Base-by-base conservation (phyloP, 768 basidiomycete genomes). In the Psilocybe cyanescens region DNA sequence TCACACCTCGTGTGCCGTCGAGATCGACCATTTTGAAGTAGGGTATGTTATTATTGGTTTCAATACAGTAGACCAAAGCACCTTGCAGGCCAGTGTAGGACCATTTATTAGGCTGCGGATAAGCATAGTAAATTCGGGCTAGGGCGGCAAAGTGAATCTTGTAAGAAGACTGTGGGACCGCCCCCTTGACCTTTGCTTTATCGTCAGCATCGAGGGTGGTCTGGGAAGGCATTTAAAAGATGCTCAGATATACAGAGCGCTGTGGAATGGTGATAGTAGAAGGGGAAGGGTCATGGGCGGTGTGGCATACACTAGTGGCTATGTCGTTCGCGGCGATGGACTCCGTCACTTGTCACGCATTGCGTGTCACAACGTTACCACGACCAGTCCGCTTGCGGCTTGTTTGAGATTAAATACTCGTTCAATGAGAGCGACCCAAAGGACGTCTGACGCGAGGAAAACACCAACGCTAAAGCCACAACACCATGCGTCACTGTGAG, bases 41-140 rank as follows among this genome's bases (percentile, higher is more conserved):
- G 41, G 86, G 78, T 3, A 80, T 79, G 29, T 83, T 84, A 56
- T 80, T 84, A 2, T 75, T 72, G 50, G 78, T 84, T 71, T 95
- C 89, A 12, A 82, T 76, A 14, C 85, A 82, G 65, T 97, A 85
- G 1, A 87, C 88, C 39, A 98, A 76, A 24, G 88, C 95, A 8
- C 97, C 97, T 72, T 97, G 89, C 11, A 95, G 76, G 0, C 97
- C 96, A 0, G 90, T 79, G 71, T 96, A 99, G 0, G 86, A 82
- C 97, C 97, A 98, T 65, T 86, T 84, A 62, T 78, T 72, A 1
- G 85, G 90, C 61, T 87, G 78, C 29, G 92, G 95, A 70, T 90
- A 80, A 1, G 95, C 94, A 75, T 93, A 94, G 79, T 98, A 99
- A 57, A 99, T 83, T 46, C 97, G 85, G 9, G 88, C 93, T 39